A percentile compares a stretch with the other conserved stretches of the same genome.
Evolutionary conservation across 2,329 filamentous ascomycete species (phyloP).

Genomic region (Colletotrichum sp.): DNA sequence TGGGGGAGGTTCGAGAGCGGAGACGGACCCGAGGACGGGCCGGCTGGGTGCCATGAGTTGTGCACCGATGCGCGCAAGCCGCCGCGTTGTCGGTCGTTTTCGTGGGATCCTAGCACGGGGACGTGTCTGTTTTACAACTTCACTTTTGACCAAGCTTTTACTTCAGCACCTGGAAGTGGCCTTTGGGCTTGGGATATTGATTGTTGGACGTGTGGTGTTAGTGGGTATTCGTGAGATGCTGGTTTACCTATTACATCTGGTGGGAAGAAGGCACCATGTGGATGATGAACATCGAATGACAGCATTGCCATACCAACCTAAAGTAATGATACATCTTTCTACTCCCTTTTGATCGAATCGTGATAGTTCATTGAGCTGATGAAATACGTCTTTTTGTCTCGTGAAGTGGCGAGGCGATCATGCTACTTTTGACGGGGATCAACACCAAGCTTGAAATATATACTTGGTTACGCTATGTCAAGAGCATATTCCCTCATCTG

Average conservation of each 20-base stretch:
- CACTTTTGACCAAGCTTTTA: neutral
- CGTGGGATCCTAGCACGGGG: neutral
- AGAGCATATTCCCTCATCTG: too few relatives aligned
- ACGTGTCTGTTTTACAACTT: neutral
- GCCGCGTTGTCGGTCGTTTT: neutral
- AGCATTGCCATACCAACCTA: too few relatives aligned
- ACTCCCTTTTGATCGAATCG: too few relatives aligned
- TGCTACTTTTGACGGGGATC: fast-evolving
- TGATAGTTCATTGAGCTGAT: too few relatives aligned
- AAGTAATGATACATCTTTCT: fast-evolving
- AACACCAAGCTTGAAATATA: too few relatives aligned
- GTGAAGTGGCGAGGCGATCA: too few relatives aligned
- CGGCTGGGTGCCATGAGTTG: neutral
- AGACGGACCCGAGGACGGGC: neutral
- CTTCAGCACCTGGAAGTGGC: neutral
- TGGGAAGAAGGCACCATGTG: too few relatives aligned
- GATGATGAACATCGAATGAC: too few relatives aligned
- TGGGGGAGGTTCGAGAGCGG: neutral
- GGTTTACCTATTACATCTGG: too few relatives aligned
- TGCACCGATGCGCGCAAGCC: neutral
- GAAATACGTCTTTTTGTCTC: too few relatives aligned
- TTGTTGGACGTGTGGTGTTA: neutral
- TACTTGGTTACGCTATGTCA: too few relatives aligned
- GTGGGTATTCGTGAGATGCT: neutral
- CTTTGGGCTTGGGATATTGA: neutral